A percentile compares a stretch with the other conserved stretches of the same genome.
phyloP scores from a whole-genome alignment of 2,329 filamentous ascomycete species.

The Cladophialophora chaetospira region DNA sequence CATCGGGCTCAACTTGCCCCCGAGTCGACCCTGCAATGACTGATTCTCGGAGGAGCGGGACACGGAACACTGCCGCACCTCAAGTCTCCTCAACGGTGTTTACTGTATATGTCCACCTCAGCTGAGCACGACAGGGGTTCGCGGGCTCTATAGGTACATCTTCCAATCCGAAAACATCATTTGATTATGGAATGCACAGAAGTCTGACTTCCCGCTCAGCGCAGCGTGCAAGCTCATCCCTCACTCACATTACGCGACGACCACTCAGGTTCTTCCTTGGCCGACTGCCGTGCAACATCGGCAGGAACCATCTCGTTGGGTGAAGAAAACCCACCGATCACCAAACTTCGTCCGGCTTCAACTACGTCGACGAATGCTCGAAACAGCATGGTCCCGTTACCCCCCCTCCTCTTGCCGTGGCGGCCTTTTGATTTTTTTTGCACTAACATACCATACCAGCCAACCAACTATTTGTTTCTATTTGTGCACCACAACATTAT shows the following conservation, averaged over 20 bases:
- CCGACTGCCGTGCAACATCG: background rate
- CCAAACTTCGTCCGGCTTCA: background rate
- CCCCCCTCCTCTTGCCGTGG: slow-evolving; percentile 1
- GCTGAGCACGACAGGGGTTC: slow-evolving; percentile 1
- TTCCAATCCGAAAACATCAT: background rate
- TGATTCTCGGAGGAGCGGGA: slow-evolving; percentile 4
- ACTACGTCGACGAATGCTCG: background rate
- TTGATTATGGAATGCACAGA: slow-evolving; percentile 6
- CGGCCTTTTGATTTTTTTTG: background rate
- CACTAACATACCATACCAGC: background rate
- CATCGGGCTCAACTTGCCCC: background rate
- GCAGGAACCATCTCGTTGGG: background rate
- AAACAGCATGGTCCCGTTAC: slow-evolving; percentile 2
- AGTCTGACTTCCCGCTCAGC: too few species aligned
- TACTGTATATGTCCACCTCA: too few species aligned
- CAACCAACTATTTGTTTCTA: background rate
- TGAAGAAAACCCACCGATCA: background rate
- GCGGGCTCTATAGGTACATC: background rate
- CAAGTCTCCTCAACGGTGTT: too few species aligned
- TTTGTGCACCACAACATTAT: background rate
- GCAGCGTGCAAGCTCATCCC: background rate
- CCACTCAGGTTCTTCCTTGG: slow-evolving; percentile 1
- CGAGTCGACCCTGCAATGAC: background rate
- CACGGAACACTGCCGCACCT: background rate
- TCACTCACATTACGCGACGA: slow-evolving; percentile 4